Evolutionary conservation across 345 rosid species (phyloP), one percentile per base, ranked within the genome.

Genomic region (Eucalyptus marginata): DNA sequence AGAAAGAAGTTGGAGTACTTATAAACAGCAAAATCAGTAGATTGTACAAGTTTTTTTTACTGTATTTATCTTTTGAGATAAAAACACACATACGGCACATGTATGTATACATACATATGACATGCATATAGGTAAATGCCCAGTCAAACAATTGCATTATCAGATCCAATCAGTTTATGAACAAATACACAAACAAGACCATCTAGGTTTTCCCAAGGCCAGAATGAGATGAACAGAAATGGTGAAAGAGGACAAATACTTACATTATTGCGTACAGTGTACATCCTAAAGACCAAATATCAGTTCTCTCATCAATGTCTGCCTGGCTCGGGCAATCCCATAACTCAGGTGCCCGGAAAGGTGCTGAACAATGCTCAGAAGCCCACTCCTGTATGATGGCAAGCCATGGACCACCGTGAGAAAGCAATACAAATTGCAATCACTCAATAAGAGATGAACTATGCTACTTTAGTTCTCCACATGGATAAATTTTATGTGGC

Each of bases 251-350:
- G 49, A 87, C 59, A 25, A 86, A 88, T 90, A 87, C 94, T 96
- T 92, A 98, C 99, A 98, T 97, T 93, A 97, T 95, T 88, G 99
- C 99, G 88, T 97, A 98, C 90, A 98, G 89, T 50, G 99, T 98
- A 96, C 99, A 97, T 91, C 99, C 99, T 87, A 98, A 93, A 8
- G 99, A 98, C 99, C 99, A 98, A 44, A 98, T 94, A 90, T 98
- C 99, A 43, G 97, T 97, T 93, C 99, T 96, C 94, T 97, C 99
- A 89, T 98, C 99, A 88, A 98, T 95, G 92, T 96, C 96, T 27
- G 93, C 95, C 89, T 98, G 96, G 89, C 99, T 98, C 50, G 99
- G 99, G 93, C 99, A 96, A 90, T 98, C 99, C 99, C 99, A 98
- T 87, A 98, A 94, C 92, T 97, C 99, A 31, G 99, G 99, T 89